Percentiles rank a stretch among this genome's conserved stretches.
phyloP scores from a whole-genome alignment of 331 rosid genomes.

The Arachis monticola region DNA sequence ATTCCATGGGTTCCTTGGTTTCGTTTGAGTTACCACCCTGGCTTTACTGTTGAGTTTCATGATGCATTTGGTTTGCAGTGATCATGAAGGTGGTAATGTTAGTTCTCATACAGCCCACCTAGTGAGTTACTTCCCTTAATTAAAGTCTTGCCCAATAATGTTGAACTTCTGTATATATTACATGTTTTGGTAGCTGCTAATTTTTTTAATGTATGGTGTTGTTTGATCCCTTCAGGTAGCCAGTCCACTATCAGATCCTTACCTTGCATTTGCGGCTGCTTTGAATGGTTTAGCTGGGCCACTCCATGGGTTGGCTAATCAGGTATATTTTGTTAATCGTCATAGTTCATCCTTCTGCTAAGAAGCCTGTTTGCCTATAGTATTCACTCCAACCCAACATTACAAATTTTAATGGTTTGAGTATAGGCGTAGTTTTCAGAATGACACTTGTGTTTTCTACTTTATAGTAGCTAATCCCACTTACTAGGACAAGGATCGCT shows the following conservation, averaged over 20 bases:
- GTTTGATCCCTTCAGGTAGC: slow-evolving; percentile 64
- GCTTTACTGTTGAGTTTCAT: slow-evolving; percentile 6
- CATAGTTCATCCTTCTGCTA: slow-evolving; percentile 17
- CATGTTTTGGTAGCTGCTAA: background rate
- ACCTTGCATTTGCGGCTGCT: slow-evolving; percentile 94
- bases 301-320: slow-evolving; percentile 98
- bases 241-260: slow-evolving; percentile 96
- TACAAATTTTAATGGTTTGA: slow-evolving; percentile 3
- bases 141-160: slow-evolving; percentile 10
- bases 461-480: background rate
- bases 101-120: slow-evolving; percentile 96
- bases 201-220: slow-evolving; percentile 22
- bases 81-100: slow-evolving; percentile 99
- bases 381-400: slow-evolving; percentile 3
- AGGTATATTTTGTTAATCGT: slow-evolving; percentile 54
- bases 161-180: slow-evolving; percentile 9
- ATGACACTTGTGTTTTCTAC: background rate
- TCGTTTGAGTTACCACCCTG: slow-evolving; percentile 7
- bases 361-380: slow-evolving; percentile 34
- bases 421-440: background rate
- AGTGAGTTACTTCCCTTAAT: slow-evolving; percentile 56
- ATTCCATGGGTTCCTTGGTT: slow-evolving; percentile 32
- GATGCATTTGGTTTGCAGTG: slow-evolving; percentile 63
- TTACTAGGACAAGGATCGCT: background rate
- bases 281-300: slow-evolving; percentile 99